Conservation (phyloP, 441 rosid species). For the Euphorbia celastroides region DNA sequence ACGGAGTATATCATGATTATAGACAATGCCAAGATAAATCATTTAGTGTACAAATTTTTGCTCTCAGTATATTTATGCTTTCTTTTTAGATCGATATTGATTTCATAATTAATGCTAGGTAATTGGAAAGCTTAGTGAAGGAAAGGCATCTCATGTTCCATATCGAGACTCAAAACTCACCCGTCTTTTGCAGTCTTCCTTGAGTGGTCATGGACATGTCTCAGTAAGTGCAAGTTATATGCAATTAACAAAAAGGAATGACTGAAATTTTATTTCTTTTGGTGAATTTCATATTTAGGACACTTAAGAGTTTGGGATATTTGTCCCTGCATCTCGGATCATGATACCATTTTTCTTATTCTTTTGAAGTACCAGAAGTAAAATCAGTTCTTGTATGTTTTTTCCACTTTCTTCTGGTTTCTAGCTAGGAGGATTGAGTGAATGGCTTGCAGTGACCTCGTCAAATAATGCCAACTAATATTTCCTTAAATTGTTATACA, state of each 20-base stretch:
- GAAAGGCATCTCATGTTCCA: conserved; percentile 97
- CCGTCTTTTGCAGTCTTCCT: conserved; percentile 96
- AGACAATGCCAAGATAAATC: not conserved
- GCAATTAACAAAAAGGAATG: not conserved
- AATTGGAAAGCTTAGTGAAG: conserved; percentile 96
- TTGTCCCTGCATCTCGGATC: not conserved
- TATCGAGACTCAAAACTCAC: conserved; percentile 99
- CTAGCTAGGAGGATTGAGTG: not conserved
- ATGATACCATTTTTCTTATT: not conserved
- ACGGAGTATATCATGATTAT: not conserved
- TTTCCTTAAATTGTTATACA: conserved; percentile 27
- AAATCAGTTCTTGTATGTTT: not conserved
- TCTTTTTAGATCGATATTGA: conserved; percentile 15
- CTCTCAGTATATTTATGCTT: not conserved
- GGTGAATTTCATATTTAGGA: not conserved
- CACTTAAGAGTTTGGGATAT: not conserved
- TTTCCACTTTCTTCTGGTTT: conserved; percentile 7
- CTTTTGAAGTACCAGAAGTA: not conserved
- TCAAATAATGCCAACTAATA: conserved; percentile 8
- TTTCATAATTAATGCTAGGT: conserved; percentile 47
- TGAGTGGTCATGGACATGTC: conserved; percentile 98
- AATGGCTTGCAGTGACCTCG: not conserved
- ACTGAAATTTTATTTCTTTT: not conserved
- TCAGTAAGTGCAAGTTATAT: conserved; percentile 59
- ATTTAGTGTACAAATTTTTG: not conserved